Base-by-base conservation (phyloP, 2,329 filamentous ascomycete species). In the Didymella pinodella region DNA sequence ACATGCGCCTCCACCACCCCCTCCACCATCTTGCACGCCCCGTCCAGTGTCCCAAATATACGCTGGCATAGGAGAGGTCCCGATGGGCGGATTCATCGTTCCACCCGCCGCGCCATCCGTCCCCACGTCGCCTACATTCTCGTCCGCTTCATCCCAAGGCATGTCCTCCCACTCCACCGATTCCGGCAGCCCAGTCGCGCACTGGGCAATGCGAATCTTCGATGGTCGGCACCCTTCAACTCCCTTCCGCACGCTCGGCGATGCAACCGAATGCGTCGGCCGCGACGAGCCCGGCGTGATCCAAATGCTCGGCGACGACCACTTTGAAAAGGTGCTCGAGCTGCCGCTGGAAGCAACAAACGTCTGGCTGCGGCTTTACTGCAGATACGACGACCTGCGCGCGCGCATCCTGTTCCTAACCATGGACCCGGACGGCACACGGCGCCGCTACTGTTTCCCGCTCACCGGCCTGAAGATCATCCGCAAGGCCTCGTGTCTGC, bases 361-460 rank as follows among this genome's bases (percentile, higher is more conserved):
- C 34, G 75, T 85, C 20, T 78, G 74, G 38, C 77, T 84, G 18
- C 76, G 78, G 40, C 79, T 85, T n/a, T 87, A 84, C 63, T 79
- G 83, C 65, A 79, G 85, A 12, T 75, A 80, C 10, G 66, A 70
- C 0, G 84, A 88, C 63, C 74, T 80, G 53, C 82, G 84, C 47
- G 81, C 81, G 22, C 80, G 85, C 26, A 83, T 88, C 11, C 71
- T 87, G 6, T 83, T 84, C 68, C 79, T 83, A 54, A 77, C 80
- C 1, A 77, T 78, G 32, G 79, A 80, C 51, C 64, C 73, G 2
- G 65, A 64, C 22, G 75, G 77, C 40, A 72, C 75, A 5, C 78
- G 75, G n/a, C 77, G 80, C 38, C 62, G 75, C 16, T 82, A 78
- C 65, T 85, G 83, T 61, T 75, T 84, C 14, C 82, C 83, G 1